These are phyloP conservation scores for Xylaria nigripes DNA, from an alignment of 495 filamentous ascomycete species.

Conservation along the genomic window DNA sequence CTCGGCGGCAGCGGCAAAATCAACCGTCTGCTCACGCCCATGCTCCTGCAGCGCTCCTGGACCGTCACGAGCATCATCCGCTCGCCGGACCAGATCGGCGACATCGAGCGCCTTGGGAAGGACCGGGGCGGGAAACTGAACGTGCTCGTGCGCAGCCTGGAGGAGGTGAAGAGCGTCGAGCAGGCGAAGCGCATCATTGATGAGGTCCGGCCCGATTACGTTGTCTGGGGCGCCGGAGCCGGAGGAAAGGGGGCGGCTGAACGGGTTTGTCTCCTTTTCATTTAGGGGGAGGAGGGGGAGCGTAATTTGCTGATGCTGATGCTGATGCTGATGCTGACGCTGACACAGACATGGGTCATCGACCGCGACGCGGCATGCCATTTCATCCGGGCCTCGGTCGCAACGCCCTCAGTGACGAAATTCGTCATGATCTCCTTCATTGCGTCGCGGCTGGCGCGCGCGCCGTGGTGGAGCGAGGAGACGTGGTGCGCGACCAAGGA, in stretches of 20 bases:
- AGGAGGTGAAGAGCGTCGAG: slow-evolving; percentile 49
- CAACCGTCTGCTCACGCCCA: slow-evolving; percentile 64
- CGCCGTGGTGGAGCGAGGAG: slow-evolving; percentile 61
- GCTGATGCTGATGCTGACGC: too few species aligned
- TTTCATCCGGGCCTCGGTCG: slow-evolving; percentile 60
- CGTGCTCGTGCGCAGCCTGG: slow-evolving; percentile 60
- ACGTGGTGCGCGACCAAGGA: slow-evolving; percentile 44
- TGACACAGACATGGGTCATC: slow-evolving; percentile 38
- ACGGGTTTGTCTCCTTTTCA: slow-evolving; percentile 27
- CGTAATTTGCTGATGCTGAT: too few species aligned
- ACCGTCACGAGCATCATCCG: slow-evolving; percentile 72
- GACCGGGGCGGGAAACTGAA: slow-evolving; percentile 43
- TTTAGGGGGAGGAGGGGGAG: too few species aligned
- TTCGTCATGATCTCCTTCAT: slow-evolving; percentile 70
- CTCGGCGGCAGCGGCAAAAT: slow-evolving; percentile 80
- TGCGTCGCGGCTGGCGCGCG: slow-evolving; percentile 47
- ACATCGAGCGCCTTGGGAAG: slow-evolving; percentile 52
- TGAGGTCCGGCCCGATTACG: slow-evolving; percentile 54
- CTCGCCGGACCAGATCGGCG: slow-evolving; percentile 53
- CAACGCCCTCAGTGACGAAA: slow-evolving; percentile 51
- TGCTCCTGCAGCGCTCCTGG: slow-evolving; percentile 65
- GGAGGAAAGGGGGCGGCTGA: slow-evolving; percentile 65
- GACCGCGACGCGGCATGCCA: slow-evolving; percentile 61
- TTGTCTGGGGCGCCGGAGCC: slow-evolving; percentile 74
- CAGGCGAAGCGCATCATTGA: slow-evolving; percentile 57